Percentiles rank a stretch among this genome's conserved stretches.
These are phyloP conservation scores for Penicillium griseofulvum DNA, from an alignment of 2,329 filamentous ascomycete species.

Conservation along the genomic window DNA sequence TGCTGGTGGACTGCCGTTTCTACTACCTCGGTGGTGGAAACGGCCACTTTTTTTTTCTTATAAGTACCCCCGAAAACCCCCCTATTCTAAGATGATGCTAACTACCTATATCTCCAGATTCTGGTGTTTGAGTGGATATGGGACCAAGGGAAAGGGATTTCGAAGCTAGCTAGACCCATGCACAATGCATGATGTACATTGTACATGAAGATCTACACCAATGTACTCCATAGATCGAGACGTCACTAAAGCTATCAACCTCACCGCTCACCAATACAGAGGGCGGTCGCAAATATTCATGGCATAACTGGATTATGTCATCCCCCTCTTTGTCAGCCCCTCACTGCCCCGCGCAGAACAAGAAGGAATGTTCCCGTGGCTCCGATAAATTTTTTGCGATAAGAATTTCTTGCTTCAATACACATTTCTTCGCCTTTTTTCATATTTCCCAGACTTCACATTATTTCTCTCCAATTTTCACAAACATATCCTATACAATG, in stretches of 20 bases:
- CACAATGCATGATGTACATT: neutral
- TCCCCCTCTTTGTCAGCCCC: conserved; percentile 17
- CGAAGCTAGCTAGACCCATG: neutral
- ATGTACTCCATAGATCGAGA: neutral
- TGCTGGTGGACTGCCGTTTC: conserved; percentile 29
- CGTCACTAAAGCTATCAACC: neutral
- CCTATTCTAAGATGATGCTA: conserved; percentile 19
- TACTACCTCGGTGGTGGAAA: conserved; percentile 22
- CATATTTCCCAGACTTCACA: neutral
- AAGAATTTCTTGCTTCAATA: conserved; percentile 8
- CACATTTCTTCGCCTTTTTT: neutral
- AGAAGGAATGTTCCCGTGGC: conserved; percentile 33
- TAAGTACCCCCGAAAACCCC: conserved; percentile 30
- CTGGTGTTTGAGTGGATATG: neutral
- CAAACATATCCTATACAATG: conserved; percentile 22
- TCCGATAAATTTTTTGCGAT: conserved; percentile 22
- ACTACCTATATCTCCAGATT: conserved; percentile 30
- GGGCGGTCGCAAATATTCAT: neutral
- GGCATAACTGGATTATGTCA: conserved; percentile 4
- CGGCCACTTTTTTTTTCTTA: conserved; percentile 37
- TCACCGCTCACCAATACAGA: neutral
- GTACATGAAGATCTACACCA: neutral
- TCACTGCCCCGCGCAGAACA: conserved; percentile 24
- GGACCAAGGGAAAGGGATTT: neutral
- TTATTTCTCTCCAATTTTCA: neutral